Percentiles rank a stretch among this genome's conserved stretches.
Conservation (phyloP, 2,329 filamentous ascomycete species). For the Penicillium carneum region DNA sequence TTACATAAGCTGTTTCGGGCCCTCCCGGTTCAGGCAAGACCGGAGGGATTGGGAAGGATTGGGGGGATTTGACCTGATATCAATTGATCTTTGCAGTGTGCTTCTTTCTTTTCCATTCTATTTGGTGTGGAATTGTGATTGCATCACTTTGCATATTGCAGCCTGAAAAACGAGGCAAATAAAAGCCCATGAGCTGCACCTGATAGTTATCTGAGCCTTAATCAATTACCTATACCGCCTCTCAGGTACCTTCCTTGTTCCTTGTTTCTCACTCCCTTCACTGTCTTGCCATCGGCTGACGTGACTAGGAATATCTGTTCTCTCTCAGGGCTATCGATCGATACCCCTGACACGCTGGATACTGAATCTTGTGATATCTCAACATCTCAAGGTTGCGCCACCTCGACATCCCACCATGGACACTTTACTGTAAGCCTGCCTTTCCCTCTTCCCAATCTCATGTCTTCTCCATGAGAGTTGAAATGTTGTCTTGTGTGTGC, state of each 20-base stretch:
- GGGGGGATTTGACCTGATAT: neutral
- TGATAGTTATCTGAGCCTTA: slow-evolving; percentile 14
- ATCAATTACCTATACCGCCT: slow-evolving; percentile 30
- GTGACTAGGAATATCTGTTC: neutral
- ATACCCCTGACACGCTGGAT: neutral
- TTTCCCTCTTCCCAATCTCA: neutral
- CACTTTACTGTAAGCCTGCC: slow-evolving; percentile 55
- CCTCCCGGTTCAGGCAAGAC: slow-evolving; percentile 1
- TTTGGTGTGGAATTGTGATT: neutral
- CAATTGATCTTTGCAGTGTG: neutral
- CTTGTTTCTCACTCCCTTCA: slow-evolving; percentile 3
- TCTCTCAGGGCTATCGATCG: neutral
- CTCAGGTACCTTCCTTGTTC: slow-evolving; percentile 9
- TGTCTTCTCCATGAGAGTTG: neutral
- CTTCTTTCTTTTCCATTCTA: neutral
- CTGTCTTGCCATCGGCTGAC: neutral
- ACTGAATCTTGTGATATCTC: neutral
- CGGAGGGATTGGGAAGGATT: too few relatives aligned
- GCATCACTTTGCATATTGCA: neutral
- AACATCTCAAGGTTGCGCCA: slow-evolving; percentile 9
- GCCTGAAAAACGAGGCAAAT: slow-evolving; percentile 7
- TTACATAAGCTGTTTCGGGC: slow-evolving; percentile 26
- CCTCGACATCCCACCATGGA: slow-evolving; percentile 50
- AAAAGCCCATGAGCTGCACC: slow-evolving; percentile 7
- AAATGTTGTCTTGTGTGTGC: neutral